Evolutionary conservation across 352 stramenopile genomes (phyloP).

Genomic region (Aphanomyces cochlioides): DNA sequence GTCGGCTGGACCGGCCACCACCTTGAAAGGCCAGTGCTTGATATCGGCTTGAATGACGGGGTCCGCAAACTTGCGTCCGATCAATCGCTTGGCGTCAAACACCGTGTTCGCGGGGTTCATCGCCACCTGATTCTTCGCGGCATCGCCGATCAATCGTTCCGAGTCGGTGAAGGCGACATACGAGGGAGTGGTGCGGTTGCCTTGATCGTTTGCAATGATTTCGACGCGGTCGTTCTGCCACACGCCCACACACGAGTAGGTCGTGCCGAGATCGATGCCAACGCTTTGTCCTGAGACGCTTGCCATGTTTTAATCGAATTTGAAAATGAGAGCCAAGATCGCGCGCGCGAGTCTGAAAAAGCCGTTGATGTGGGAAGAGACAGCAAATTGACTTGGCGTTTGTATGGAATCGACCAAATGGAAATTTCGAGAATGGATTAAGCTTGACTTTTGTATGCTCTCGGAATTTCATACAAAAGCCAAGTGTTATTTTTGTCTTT

Average conservation of each 20-base stretch:
- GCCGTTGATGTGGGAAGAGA: too few relatives aligned
- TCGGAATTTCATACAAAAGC: neutral
- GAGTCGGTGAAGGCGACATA: slow-evolving; percentile 86
- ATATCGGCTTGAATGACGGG: slow-evolving; percentile 78
- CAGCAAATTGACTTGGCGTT: neutral
- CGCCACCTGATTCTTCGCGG: slow-evolving; percentile 82
- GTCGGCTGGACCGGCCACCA: slow-evolving; percentile 71
- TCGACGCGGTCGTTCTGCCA: slow-evolving; percentile 87
- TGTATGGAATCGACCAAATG: neutral
- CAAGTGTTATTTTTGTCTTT: too few relatives aligned
- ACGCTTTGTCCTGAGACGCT: neutral
- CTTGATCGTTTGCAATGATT: slow-evolving; percentile 56
- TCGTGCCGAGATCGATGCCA: slow-evolving; percentile 90
- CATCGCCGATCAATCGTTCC: slow-evolving; percentile 85
- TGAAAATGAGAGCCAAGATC: slow-evolving; percentile 6
- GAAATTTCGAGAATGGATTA: slow-evolving; percentile 1
- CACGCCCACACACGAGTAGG: slow-evolving; percentile 92
- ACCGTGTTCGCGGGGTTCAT: slow-evolving; percentile 92
- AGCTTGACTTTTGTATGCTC: neutral
- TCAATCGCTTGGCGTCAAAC: slow-evolving; percentile 96
- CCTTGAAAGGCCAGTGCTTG: slow-evolving; percentile 68
- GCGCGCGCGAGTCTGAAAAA: neutral
- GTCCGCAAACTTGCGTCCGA: slow-evolving; percentile 92
- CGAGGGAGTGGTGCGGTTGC: slow-evolving; percentile 89
- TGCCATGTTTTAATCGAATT: slow-evolving; percentile 2